These are phyloP conservation scores for Hordeum pubiflorum DNA, from an alignment of 202 grass and related monocot species.

Conservation along the genomic window DNA sequence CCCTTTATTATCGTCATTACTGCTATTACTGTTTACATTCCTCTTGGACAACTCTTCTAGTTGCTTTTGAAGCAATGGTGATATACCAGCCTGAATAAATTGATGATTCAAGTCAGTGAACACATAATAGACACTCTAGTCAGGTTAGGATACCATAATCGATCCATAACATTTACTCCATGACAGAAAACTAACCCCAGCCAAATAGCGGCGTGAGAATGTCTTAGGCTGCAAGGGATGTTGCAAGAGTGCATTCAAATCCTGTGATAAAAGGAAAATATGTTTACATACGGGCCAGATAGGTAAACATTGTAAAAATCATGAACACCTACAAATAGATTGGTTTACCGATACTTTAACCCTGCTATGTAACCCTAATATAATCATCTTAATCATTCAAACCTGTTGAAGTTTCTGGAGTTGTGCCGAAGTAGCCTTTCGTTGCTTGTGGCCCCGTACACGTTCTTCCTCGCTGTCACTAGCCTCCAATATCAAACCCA, in stretches of 20 bases:
- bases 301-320: constrained; percentile 24
- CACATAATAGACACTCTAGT: not conserved
- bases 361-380: constrained; percentile 1
- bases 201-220: constrained; percentile 80
- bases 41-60: constrained; percentile 66
- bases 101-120: constrained; percentile 3
- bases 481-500: constrained; percentile 59
- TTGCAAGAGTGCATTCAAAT: constrained; percentile 59
- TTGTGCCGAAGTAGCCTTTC: constrained; percentile 51
- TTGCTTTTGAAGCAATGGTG: constrained; percentile 75
- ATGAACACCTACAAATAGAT: not conserved
- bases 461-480: constrained; percentile 77
- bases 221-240: constrained; percentile 68
- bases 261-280: constrained; percentile 45
- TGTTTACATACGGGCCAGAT: constrained; percentile 2
- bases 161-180: not conserved
- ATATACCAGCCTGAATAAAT: constrained; percentile 64
- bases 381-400: constrained; percentile 15
- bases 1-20: constrained; percentile 38
- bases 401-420: constrained; percentile 89
- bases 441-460: constrained; percentile 45
- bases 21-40: constrained; percentile 27
- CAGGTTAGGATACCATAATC: not conserved
- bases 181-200: constrained; percentile 63
- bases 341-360: not conserved